phyloP scores from a whole-genome alignment of 2,329 filamentous ascomycete species.

The Pseudogymnoascus sp. region DNA sequence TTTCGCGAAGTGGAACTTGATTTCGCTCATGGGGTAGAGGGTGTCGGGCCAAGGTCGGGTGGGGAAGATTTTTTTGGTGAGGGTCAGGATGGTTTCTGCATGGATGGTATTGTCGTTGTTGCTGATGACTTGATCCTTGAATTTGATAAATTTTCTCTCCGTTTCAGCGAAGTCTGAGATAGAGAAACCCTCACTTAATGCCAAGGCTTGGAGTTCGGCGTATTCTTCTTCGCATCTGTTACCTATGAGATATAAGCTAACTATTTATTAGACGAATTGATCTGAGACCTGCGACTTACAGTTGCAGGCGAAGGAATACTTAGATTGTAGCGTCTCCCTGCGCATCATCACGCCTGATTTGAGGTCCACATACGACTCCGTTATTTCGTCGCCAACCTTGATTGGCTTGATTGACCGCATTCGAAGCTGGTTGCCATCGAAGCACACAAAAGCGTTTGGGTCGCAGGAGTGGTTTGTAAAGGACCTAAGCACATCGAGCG shows the following conservation, averaged over 20 bases:
- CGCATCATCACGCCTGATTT: not conserved
- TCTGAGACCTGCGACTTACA: not conserved
- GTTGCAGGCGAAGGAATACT: not conserved
- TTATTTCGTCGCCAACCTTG: constrained; percentile 30
- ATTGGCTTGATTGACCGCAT: constrained; percentile 29
- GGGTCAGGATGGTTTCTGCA: not conserved
- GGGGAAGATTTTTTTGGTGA: not conserved
- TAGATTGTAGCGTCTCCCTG: not conserved
- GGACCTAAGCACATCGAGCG: constrained; percentile 27
- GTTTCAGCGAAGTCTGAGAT: not conserved
- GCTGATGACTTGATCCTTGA: not conserved
- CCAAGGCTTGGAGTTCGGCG: not conserved
- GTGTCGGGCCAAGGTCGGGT: not conserved
- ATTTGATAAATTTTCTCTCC: not conserved
- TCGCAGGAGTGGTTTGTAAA: constrained; percentile 33
- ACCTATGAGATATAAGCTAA: not conserved
- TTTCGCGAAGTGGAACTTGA: not conserved
- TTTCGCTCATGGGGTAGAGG: not conserved
- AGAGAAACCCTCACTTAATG: not conserved
- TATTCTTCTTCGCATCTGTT: not conserved
- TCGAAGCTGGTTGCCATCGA: constrained; percentile 27
- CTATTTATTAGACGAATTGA: not conserved
- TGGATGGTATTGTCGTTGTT: not conserved
- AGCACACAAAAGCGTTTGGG: constrained; percentile 30
- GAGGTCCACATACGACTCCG: constrained; percentile 28